Evolutionary conservation across 371 early-diverging fungal species (phyloP).

Genomic region (Zychaea mexicana): DNA sequence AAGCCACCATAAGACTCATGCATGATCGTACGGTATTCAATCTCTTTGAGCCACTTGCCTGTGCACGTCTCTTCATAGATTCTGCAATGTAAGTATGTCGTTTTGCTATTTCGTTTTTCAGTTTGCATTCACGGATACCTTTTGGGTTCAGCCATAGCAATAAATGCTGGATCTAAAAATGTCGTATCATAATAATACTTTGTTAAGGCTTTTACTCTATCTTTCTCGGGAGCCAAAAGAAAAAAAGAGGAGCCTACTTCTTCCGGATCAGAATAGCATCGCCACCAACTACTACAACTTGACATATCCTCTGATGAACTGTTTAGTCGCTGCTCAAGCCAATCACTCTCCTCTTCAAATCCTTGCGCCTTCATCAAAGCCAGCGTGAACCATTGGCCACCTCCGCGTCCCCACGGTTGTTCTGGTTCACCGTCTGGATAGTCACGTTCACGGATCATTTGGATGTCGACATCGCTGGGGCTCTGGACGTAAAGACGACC

Average conservation of each 20-base stretch:
- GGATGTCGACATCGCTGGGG: constrained; percentile 55
- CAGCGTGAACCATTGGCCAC: constrained; percentile 39
- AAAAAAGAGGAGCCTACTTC: constrained; percentile 25
- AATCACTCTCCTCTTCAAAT: constrained; percentile 38
- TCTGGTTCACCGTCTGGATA: constrained; percentile 21
- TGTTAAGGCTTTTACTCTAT: too few relatives aligned
- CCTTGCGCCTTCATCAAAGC: constrained; percentile 49
- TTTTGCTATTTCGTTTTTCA: constrained; percentile 29
- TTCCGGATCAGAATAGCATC: constrained; percentile 50
- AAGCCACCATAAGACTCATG: too few relatives aligned
- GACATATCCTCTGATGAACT: background rate
- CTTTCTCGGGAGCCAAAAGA: background rate
- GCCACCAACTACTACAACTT: constrained; percentile 43
- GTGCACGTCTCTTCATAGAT: constrained; percentile 40
- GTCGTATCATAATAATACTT: background rate
- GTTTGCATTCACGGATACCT: constrained; percentile 43
- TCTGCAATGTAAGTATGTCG: constrained; percentile 38
- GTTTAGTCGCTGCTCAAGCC: constrained; percentile 37
- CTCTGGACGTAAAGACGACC: constrained; percentile 70
- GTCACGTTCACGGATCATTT: constrained; percentile 48
- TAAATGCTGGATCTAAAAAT: constrained; percentile 40
- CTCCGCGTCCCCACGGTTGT: constrained; percentile 44
- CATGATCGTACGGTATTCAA: too few relatives aligned
- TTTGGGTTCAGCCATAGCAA: constrained; percentile 51
- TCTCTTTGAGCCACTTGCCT: constrained; percentile 19